Evolutionary conservation across 805 yeast genomes (phyloP).

Genomic region (Brettanomyces naardenensis): DNA sequence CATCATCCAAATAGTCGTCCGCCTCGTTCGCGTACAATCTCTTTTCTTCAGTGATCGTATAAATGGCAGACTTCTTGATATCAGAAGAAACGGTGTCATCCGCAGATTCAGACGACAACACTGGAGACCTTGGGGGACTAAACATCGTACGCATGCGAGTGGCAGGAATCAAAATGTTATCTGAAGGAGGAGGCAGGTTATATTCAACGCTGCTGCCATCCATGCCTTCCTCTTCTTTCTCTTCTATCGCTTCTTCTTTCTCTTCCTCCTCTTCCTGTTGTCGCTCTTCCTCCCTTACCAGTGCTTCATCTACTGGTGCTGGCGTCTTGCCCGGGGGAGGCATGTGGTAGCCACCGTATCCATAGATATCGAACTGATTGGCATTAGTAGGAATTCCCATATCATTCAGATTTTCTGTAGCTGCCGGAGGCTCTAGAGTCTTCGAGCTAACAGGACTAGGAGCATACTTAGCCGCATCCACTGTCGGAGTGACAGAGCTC

Average conservation of each 20-base stretch:
- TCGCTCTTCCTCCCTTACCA: background rate
- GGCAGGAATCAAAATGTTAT: constrained; percentile 13
- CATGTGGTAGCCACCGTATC: constrained; percentile 25
- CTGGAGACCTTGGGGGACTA: constrained; percentile 17
- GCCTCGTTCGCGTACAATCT: constrained; percentile 22
- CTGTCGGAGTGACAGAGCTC: background rate
- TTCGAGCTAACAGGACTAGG: background rate
- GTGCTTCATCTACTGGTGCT: constrained; percentile 2
- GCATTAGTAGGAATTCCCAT: constrained; percentile 10
- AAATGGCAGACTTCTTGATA: constrained; percentile 14
- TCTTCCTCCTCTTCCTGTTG: background rate
- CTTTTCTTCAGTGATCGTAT: constrained; percentile 18
- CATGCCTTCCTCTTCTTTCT: background rate
- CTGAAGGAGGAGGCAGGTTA: constrained; percentile 15
- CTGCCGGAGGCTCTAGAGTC: background rate
- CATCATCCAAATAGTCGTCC: constrained; percentile 24
- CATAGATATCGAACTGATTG: constrained; percentile 21
- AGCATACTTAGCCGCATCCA: constrained; percentile 4
- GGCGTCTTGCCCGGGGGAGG: constrained; percentile 10
- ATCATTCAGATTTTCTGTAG: constrained; percentile 2
- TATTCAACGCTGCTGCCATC: background rate
- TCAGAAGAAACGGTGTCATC: constrained; percentile 5
- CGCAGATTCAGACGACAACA: constrained; percentile 5
- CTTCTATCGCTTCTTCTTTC: constrained; percentile 4
- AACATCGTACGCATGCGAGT: constrained; percentile 21